Base-by-base conservation (phyloP, 208 protist genomes). In the Crithidia acanthocephali region DNA sequence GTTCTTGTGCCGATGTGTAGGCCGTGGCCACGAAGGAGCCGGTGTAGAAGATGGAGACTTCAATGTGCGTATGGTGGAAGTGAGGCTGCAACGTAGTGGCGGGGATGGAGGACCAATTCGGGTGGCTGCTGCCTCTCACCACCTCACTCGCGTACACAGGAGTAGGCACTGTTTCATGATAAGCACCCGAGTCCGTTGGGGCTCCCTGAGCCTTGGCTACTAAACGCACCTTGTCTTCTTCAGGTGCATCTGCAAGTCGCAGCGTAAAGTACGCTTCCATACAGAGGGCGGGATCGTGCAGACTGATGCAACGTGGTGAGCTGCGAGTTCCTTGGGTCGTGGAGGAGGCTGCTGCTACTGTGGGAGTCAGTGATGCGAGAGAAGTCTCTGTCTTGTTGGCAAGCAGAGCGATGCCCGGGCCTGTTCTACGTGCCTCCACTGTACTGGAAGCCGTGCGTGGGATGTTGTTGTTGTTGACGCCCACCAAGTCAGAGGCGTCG, bases 131-230 rank as follows among this genome's bases (percentile, higher is more conserved):
- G 10, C 72, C 72, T 9, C 59, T 48, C 18, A 40, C 57, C 58
- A 78, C 72, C 42, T 78, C 72, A 30, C 72, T 78, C 9, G 33
- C 52, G 47, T 77, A 77, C 28, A 67, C 35, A 25, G n/a, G 35
- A 40, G 11, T n/a, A n/a, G n/a, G n/a, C n/a, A n/a, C n/a, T n/a
- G n/a, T n/a, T n/a, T n/a, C n/a, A n/a, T n/a, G n/a, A n/a, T n/a
- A n/a, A n/a, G n/a, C n/a, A n/a, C n/a, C n/a, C n/a, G n/a, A n/a
- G n/a, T n/a, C n/a, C n/a, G n/a, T n/a, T n/a, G n/a, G n/a, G n/a
- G n/a, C n/a, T n/a, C n/a, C n/a, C n/a, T n/a, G n/a, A n/a, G n/a
- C n/a, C n/a, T n/a, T n/a, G n/a, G n/a, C n/a, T n/a, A n/a, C n/a
- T 6, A 50, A n/a, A 0, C 25, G 25, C 3, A 20, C 5, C 18